phyloP scores from a whole-genome alignment of 305 asterid genomes.

The Fraxinus albicans region DNA sequence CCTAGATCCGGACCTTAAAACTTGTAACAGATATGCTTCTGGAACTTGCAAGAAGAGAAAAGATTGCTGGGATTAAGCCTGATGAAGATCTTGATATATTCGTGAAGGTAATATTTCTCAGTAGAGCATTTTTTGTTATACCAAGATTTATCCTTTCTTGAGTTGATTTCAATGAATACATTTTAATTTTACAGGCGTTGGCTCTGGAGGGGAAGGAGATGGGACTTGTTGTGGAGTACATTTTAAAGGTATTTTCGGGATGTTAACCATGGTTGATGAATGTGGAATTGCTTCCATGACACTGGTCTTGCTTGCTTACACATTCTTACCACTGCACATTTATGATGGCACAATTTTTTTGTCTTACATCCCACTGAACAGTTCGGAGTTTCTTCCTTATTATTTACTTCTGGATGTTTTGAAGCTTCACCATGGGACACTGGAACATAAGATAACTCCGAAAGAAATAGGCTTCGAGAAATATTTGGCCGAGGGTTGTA shows the following conservation, averaged over 20 bases:
- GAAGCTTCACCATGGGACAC: neutral
- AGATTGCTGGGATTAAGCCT: constrained; percentile 76
- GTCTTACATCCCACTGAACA: neutral
- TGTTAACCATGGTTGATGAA: constrained; percentile 20
- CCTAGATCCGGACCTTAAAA: constrained; percentile 38
- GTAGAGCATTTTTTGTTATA: neutral
- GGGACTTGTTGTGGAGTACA: constrained; percentile 77
- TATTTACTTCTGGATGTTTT: neutral
- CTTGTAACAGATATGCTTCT: constrained; percentile 79
- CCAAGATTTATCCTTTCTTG: neutral
- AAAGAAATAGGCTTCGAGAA: neutral
- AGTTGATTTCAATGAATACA: constrained; percentile 7
- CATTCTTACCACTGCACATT: neutral
- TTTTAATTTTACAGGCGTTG: constrained; percentile 53
- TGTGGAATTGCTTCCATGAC: constrained; percentile 1
- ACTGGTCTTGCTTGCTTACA: neutral
- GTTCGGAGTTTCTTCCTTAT: neutral
- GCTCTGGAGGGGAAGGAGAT: constrained; percentile 84
- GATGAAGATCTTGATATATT: constrained; percentile 95
- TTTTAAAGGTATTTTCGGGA: constrained; percentile 67
- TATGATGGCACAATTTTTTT: neutral
- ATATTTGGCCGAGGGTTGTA: neutral
- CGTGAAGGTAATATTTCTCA: constrained; percentile 60
- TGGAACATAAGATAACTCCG: neutral
- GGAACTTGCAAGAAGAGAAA: constrained; percentile 95